These are phyloP conservation scores for Strobilomyces dryophilus DNA, from an alignment of 768 basidiomycete genomes.

Conservation along the genomic window DNA sequence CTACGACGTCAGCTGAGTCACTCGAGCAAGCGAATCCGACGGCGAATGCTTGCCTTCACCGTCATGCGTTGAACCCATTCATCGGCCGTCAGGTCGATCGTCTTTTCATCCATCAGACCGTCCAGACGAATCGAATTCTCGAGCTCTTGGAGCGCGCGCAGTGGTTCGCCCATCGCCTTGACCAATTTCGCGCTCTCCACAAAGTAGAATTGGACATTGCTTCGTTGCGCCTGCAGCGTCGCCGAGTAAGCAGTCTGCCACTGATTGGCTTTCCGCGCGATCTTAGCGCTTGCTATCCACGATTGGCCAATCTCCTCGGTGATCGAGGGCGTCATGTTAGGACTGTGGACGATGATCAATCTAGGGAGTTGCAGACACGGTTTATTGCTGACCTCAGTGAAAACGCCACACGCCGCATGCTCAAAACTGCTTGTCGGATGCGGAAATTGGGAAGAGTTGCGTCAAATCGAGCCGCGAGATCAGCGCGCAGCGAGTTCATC, in stretches of 20 bases:
- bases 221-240: slow-evolving; percentile 81
- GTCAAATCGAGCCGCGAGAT: slow-evolving; percentile 63
- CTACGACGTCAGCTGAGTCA: not conserved
- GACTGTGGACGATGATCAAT: slow-evolving; percentile 11
- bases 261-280: slow-evolving; percentile 92
- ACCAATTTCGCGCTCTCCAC: slow-evolving; percentile 88
- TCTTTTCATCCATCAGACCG: slow-evolving; percentile 42
- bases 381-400: slow-evolving; percentile 52
- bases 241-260: slow-evolving; percentile 97
- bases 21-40: not conserved
- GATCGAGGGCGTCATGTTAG: slow-evolving; percentile 34
- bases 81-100: slow-evolving; percentile 52
- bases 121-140: slow-evolving; percentile 63
- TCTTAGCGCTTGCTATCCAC: slow-evolving; percentile 94
- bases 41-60: slow-evolving; percentile 57
- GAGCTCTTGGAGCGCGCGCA: slow-evolving; percentile 84
- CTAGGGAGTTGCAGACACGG: not conserved
- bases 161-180: slow-evolving; percentile 70
- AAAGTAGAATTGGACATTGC: slow-evolving; percentile 69
- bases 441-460: slow-evolving; percentile 85
- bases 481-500: slow-evolving; percentile 36
- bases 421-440: slow-evolving; percentile 82
- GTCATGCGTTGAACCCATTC: slow-evolving; percentile 52
- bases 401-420: slow-evolving; percentile 85
- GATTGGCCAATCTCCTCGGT: slow-evolving; percentile 68